Conservation (phyloP, 1,284 basidiomycete species). For the Ustilago crameri region DNA sequence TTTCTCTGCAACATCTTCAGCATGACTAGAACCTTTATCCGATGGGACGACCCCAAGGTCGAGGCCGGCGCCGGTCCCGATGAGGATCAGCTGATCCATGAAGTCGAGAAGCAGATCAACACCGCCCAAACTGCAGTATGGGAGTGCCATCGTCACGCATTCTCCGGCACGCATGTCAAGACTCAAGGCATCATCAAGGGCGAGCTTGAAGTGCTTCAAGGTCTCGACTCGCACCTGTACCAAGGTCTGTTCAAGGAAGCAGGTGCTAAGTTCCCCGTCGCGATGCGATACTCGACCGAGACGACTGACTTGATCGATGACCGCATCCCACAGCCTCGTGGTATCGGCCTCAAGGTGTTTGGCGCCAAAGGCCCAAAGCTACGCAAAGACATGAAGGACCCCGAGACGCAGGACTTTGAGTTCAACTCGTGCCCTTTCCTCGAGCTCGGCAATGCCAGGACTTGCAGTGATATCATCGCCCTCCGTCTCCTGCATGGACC, state of each 20-base stretch:
- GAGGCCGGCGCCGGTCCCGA: slow-evolving; percentile 47
- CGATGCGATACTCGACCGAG: slow-evolving; percentile 53
- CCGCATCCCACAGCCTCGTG: slow-evolving; percentile 57
- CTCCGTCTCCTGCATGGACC: slow-evolving; percentile 48
- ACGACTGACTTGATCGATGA: slow-evolving; percentile 56
- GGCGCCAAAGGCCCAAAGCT: slow-evolving; percentile 43
- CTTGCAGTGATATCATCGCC: slow-evolving; percentile 40
- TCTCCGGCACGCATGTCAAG: slow-evolving; percentile 51
- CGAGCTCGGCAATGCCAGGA: slow-evolving; percentile 42
- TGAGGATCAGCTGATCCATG: slow-evolving; percentile 52
- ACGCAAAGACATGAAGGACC: slow-evolving; percentile 43
- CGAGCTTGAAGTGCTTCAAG: slow-evolving; percentile 40
- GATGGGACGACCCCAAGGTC: slow-evolving; percentile 51
- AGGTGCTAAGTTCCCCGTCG: slow-evolving; percentile 46
- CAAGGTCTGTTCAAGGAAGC: slow-evolving; percentile 55
- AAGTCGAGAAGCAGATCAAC: slow-evolving; percentile 55
- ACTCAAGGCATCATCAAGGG: slow-evolving; percentile 56
- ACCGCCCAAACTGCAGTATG: slow-evolving; percentile 44
- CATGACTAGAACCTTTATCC: slow-evolving; percentile 29
- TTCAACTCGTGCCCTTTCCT: slow-evolving; percentile 54
- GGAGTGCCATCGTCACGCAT: slow-evolving; percentile 41
- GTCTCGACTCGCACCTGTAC: slow-evolving; percentile 53
- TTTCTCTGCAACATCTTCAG: background rate
- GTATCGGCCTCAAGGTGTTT: slow-evolving; percentile 61
- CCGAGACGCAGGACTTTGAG: slow-evolving; percentile 59